These are phyloP conservation scores for Syzygium aqueum DNA, from an alignment of 345 rosid genomes.

Conservation along the genomic window DNA sequence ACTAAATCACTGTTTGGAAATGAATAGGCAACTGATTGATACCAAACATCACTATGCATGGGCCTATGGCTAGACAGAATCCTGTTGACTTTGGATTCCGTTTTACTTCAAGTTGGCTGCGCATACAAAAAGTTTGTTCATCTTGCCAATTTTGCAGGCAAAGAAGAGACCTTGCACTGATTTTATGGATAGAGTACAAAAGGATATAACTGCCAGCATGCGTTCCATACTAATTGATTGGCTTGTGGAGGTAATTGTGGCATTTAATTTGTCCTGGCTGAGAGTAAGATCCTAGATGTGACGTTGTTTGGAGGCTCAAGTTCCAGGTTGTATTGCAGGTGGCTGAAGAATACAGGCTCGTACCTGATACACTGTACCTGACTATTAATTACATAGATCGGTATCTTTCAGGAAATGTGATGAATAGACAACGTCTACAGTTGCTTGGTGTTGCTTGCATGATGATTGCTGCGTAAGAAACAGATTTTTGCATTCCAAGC, in stretches of 20 bases:
- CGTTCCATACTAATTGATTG: constrained; percentile 84
- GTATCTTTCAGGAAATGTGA: constrained; percentile 79
- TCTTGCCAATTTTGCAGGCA: constrained; percentile 19
- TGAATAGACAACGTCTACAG: constrained; percentile 76
- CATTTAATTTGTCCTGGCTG: background rate
- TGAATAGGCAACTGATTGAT: background rate
- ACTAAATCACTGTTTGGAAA: background rate
- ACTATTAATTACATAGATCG: constrained; percentile 84
- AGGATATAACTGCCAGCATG: constrained; percentile 81
- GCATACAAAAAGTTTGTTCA: background rate
- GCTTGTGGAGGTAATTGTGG: constrained; percentile 77
- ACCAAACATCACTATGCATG: background rate
- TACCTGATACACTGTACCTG: constrained; percentile 75
- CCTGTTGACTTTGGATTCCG: background rate
- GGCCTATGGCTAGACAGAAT: background rate
- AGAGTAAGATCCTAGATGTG: background rate
- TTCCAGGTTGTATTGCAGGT: constrained; percentile 42
- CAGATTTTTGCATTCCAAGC: background rate
- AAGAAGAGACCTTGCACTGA: constrained; percentile 76
- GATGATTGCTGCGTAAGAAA: constrained; percentile 88
- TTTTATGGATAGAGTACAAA: constrained; percentile 75
- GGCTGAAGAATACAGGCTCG: constrained; percentile 93
- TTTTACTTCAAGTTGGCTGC: background rate
- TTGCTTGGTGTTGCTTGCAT: constrained; percentile 88
- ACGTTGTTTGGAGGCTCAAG: background rate